Conservation (phyloP, 169 alveolate species). For the Babesia bovis region DNA sequence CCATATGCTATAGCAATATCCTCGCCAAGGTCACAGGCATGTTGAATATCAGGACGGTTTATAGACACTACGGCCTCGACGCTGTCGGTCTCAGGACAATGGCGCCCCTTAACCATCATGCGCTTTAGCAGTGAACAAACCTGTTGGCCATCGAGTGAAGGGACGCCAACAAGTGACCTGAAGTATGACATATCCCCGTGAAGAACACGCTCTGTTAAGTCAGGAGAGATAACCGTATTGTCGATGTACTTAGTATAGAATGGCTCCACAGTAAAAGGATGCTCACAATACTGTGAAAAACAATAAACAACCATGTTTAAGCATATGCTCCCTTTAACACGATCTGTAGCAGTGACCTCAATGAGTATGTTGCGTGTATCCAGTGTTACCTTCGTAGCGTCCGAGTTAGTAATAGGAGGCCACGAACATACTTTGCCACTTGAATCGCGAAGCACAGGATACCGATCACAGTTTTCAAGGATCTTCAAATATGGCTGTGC, state of each 20-base stretch:
- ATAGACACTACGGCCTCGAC: constrained; percentile 83
- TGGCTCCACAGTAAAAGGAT: constrained; percentile 46
- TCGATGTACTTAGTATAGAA: constrained; percentile 19
- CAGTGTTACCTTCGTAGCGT: constrained; percentile 91
- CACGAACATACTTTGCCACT: constrained; percentile 90
- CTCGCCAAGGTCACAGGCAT: constrained; percentile 95
- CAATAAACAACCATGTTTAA: constrained; percentile 73
- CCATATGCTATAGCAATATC: constrained; percentile 96
- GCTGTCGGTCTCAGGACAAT: constrained; percentile 46
- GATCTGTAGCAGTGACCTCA: constrained; percentile 89
- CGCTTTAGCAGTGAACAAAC: constrained; percentile 59
- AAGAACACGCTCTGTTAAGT: constrained; percentile 13
- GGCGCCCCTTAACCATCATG: constrained; percentile 74
- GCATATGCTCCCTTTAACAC: constrained; percentile 61
- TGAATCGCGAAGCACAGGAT: constrained; percentile 92
- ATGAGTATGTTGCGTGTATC: constrained; percentile 92
- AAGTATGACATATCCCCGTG: constrained; percentile 45
- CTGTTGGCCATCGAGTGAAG: constrained; percentile 57
- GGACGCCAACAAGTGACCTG: constrained; percentile 61
- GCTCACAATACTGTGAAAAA: constrained; percentile 76
- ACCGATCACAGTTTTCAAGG: constrained; percentile 81
- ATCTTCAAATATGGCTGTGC: constrained; percentile 82
- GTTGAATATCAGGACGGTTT: constrained; percentile 90
- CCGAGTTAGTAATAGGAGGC: constrained; percentile 98
- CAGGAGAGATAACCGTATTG: constrained; percentile 17